Percentiles rank a stretch among this genome's conserved stretches.
These are phyloP conservation scores for Hortiboletus rubellus DNA, from an alignment of 1,284 basidiomycete genomes.

Conservation along the genomic window DNA sequence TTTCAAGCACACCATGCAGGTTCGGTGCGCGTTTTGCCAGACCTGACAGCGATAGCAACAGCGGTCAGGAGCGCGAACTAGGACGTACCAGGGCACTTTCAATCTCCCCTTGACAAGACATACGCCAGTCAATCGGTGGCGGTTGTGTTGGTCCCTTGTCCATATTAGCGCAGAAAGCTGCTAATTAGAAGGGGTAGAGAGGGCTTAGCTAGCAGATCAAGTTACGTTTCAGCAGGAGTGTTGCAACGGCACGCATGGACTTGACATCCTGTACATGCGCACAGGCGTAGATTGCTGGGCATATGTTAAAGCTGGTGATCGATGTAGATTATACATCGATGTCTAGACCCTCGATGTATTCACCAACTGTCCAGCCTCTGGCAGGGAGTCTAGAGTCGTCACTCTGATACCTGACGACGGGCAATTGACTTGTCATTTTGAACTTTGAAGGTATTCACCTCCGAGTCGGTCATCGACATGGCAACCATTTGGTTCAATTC, in stretches of 20 bases:
- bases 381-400: neutral
- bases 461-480: neutral
- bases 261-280: neutral
- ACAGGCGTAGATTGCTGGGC: neutral
- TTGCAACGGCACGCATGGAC: neutral
- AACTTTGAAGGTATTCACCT: neutral
- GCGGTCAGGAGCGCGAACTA: neutral
- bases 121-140: conserved; percentile 6
- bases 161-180: conserved; percentile 1
- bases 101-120: conserved; percentile 13
- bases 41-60: neutral
- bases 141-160: conserved; percentile 1
- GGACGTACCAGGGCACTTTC: neutral
- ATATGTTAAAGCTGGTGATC: neutral
- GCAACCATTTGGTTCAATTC: conserved; percentile 5
- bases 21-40: neutral
- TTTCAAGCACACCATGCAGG: neutral
- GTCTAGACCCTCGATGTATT: neutral
- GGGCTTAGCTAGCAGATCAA: neutral
- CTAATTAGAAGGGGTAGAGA: neutral
- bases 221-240: conserved; percentile 3
- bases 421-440: conserved; percentile 1
- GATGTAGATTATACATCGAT: neutral
- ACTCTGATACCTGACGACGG: conserved; percentile 1
- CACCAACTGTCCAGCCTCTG: neutral